These are phyloP conservation scores for Thamnidium elegans DNA, from an alignment of 192 early-diverging fungal species.

Conservation along the genomic window DNA sequence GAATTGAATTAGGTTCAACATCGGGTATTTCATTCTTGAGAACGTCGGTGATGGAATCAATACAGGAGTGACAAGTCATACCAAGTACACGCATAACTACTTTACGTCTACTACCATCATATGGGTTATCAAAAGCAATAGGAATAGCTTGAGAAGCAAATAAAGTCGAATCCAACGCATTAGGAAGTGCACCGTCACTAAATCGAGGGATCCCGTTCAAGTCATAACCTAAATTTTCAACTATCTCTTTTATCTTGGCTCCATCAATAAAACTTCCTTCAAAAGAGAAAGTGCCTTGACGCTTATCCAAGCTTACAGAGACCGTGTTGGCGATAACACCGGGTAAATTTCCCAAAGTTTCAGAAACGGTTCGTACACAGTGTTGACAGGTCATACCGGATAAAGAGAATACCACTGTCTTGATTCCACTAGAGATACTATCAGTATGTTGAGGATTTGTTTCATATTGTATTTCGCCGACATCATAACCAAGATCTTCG, in stretches of 20 bases:
- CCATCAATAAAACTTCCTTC: constrained; percentile 31
- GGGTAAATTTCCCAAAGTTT: constrained; percentile 42
- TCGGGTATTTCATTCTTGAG: constrained; percentile 44
- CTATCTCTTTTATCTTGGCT: constrained; percentile 44
- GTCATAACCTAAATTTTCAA: constrained; percentile 80
- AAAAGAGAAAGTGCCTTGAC: constrained; percentile 56
- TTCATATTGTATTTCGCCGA: neutral
- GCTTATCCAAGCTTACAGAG: constrained; percentile 65
- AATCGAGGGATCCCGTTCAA: constrained; percentile 24
- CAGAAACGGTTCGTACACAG: constrained; percentile 74
- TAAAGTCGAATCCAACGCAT: neutral
- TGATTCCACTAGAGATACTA: neutral
- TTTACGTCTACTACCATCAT: neutral
- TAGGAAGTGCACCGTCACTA: neutral
- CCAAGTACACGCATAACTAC: constrained; percentile 52
- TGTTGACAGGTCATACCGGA: constrained; percentile 85
- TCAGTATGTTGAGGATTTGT: neutral
- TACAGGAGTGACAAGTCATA: constrained; percentile 88
- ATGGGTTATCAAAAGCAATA: neutral
- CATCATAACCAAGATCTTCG: constrained; percentile 28
- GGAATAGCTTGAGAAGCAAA: neutral
- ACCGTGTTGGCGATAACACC: constrained; percentile 56
- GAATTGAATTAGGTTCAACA: constrained; percentile 50
- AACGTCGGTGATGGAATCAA: constrained; percentile 58
- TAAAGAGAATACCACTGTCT: constrained; percentile 52